Evolutionary conservation across 1,284 basidiomycete genomes (phyloP).

Genomic region (Microstroma glucosiphilum): DNA sequence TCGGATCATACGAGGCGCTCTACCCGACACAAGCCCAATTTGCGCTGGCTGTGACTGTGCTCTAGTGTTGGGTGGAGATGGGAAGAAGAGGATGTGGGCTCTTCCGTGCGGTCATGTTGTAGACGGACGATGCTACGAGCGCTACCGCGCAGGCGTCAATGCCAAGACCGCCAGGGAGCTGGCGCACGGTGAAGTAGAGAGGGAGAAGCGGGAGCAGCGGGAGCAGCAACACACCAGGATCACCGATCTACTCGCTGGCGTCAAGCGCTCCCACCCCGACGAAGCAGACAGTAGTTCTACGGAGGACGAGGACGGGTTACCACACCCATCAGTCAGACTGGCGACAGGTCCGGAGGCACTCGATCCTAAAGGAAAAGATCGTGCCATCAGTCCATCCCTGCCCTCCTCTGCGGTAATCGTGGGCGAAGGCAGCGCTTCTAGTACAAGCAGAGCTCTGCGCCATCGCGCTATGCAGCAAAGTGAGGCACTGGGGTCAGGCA

Average conservation of each 20-base stretch:
- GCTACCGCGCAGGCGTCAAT: neutral
- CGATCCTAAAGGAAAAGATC: neutral
- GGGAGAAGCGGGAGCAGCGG: neutral
- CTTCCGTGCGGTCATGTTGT: slow-evolving; percentile 44
- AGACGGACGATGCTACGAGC: slow-evolving; percentile 32
- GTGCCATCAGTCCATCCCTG: neutral
- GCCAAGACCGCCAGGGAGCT: neutral
- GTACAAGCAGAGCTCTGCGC: neutral
- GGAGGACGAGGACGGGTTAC: neutral
- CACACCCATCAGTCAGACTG: neutral
- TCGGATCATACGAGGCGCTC: slow-evolving; percentile 28
- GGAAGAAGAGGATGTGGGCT: slow-evolving; percentile 34
- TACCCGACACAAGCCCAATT: slow-evolving; percentile 42
- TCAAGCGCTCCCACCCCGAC: too few species aligned
- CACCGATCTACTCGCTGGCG: neutral
- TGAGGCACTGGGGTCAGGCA: neutral
- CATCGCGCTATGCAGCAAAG: neutral
- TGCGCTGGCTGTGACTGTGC: slow-evolving; percentile 36
- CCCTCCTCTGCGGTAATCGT: too few species aligned
- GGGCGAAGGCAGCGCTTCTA: neutral
- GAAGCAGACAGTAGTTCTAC: too few species aligned
- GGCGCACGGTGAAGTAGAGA: neutral
- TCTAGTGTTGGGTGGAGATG: slow-evolving; percentile 29
- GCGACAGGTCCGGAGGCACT: neutral
- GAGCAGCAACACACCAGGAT: slow-evolving; percentile 4